Percentiles rank a stretch among this genome's conserved stretches.
Evolutionary conservation across 2,329 filamentous ascomycete species (phyloP).

Genomic region (Phaeosphaeriaceae sp.): DNA sequence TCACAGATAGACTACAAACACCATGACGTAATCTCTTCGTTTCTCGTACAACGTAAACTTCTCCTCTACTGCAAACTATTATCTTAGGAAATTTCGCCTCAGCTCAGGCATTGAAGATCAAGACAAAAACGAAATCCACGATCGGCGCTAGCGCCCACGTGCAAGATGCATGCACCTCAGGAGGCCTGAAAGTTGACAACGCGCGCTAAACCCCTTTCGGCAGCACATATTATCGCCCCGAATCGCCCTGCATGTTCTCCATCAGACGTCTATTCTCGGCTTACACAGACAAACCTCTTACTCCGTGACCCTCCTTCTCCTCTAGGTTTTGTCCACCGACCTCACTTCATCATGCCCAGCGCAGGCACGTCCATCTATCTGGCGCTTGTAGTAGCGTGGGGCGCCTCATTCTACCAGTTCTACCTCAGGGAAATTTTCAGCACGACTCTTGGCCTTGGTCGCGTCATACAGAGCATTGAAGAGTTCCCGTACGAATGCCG

Average conservation of each 20-base stretch:
- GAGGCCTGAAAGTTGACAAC: neutral
- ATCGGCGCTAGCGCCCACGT: conserved; percentile 2
- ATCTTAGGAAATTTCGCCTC: no score
- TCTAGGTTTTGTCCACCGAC: no score
- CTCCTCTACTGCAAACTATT: no score
- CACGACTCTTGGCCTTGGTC: conserved; percentile 32
- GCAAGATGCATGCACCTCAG: neutral
- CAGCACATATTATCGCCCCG: neutral
- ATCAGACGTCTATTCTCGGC: neutral
- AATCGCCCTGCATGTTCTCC: neutral
- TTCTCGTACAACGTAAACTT: no score
- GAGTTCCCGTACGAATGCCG: conserved; percentile 38
- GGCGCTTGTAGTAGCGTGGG: conserved; percentile 31
- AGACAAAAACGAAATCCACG: neutral
- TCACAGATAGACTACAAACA: no score
- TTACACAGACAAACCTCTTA: neutral
- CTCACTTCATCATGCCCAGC: conserved; percentile 14
- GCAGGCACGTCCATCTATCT: conserved; percentile 17
- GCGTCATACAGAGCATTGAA: conserved; percentile 34
- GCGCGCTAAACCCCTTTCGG: neutral
- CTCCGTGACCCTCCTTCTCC: no score
- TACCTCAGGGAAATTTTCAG: conserved; percentile 30
- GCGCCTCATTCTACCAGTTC: conserved; percentile 37
- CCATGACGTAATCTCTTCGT: no score
- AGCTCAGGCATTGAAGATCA: neutral